These are phyloP conservation scores for Mortierella alpina DNA, from an alignment of 192 early-diverging fungal genomes.

Conservation along the genomic window DNA sequence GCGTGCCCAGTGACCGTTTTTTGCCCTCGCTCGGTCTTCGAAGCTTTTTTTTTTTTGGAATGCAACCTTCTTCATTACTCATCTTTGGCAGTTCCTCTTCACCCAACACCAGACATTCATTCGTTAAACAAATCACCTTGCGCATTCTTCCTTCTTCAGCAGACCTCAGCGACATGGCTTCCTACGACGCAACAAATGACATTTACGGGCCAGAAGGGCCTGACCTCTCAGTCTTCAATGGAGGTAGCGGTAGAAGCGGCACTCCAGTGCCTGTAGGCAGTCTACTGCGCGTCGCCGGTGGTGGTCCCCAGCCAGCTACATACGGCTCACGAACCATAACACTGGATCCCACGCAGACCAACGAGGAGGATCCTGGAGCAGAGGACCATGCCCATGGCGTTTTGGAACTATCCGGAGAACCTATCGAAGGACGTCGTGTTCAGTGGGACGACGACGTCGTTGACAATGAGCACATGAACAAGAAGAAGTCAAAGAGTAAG, in stretches of 20 bases:
- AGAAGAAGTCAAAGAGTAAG: slow-evolving; percentile 77
- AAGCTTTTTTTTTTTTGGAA: not conserved
- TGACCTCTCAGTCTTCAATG: slow-evolving; percentile 9
- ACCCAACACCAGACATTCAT: not conserved
- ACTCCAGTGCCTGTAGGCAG: not conserved
- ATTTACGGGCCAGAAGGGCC: slow-evolving; percentile 26
- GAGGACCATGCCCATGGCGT: slow-evolving; percentile 52
- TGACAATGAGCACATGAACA: slow-evolving; percentile 77
- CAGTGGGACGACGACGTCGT: slow-evolving; percentile 75
- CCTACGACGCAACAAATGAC: slow-evolving; percentile 20
- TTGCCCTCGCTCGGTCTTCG: not conserved
- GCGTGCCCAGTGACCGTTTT: not conserved
- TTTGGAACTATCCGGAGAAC: slow-evolving; percentile 63
- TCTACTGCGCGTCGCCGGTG: slow-evolving; percentile 12
- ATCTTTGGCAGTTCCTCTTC: not conserved
- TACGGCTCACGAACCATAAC: slow-evolving; percentile 54
- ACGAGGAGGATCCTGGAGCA: slow-evolving; percentile 29
- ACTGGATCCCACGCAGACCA: slow-evolving; percentile 35
- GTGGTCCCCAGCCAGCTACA: slow-evolving; percentile 22
- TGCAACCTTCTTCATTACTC: too few species aligned
- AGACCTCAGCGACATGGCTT: not conserved
- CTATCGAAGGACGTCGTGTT: slow-evolving; percentile 52
- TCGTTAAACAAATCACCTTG: not conserved
- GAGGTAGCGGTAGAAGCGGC: not conserved
- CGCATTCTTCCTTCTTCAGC: not conserved